Evolutionary conservation across 2,329 filamentous ascomycete genomes (phyloP).

Genomic region (Stylonectria norvegica): DNA sequence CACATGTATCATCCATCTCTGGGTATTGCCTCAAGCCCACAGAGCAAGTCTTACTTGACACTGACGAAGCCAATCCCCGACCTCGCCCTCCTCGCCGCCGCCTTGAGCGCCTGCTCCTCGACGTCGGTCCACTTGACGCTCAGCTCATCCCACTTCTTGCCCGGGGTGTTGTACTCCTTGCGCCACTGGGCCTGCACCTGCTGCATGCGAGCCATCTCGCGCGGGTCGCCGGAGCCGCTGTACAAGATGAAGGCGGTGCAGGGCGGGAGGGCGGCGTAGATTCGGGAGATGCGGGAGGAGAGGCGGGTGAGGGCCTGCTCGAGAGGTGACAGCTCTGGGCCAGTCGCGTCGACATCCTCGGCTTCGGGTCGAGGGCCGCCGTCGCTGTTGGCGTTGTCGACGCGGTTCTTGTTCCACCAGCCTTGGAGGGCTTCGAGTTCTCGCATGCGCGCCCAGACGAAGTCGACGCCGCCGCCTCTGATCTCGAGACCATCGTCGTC

Average conservation of each 20-base stretch:
- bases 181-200: slow-evolving; percentile 58
- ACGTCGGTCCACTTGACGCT: slow-evolving; percentile 65
- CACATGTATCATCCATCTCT: too few relatives aligned
- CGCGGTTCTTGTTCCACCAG: slow-evolving; percentile 62
- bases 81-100: slow-evolving; percentile 54
- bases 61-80: slow-evolving; percentile 62
- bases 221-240: slow-evolving; percentile 65
- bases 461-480: slow-evolving; percentile 59
- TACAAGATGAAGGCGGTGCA: slow-evolving; percentile 64
- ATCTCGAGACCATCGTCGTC: slow-evolving; percentile 57
- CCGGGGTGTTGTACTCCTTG: slow-evolving; percentile 61
- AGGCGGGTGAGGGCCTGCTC: slow-evolving; percentile 46
- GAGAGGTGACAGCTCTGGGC: slow-evolving; percentile 32
- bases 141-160: slow-evolving; percentile 64
- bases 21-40: too few relatives aligned
- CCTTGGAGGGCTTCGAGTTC: slow-evolving; percentile 63
- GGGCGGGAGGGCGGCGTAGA: slow-evolving; percentile 57
- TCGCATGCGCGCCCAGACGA: slow-evolving; percentile 64
- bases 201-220: slow-evolving; percentile 61
- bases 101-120: slow-evolving; percentile 61
- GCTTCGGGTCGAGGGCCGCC: slow-evolving; percentile 34
- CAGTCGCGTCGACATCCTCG: slow-evolving; percentile 8
- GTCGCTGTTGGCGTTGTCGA: slow-evolving; percentile 33
- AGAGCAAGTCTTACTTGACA: slow-evolving; percentile 63
- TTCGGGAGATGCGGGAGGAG: slow-evolving; percentile 48